phyloP scores from a whole-genome alignment of 2,329 filamentous ascomycete genomes.

The Fusarium sp. region DNA sequence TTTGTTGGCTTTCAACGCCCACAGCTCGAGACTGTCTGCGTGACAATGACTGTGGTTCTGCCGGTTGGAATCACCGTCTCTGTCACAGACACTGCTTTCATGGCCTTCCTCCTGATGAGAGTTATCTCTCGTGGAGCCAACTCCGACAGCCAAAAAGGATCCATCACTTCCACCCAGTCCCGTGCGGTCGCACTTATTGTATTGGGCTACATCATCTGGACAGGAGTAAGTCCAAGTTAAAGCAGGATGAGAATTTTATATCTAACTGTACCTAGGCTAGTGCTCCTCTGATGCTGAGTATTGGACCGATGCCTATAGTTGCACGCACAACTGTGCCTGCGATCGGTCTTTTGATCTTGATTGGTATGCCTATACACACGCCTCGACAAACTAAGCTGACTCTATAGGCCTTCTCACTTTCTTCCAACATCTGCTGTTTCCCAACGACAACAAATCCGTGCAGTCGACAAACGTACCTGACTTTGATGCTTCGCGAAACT shows the following conservation, averaged over 20 bases:
- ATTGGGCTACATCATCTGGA: constrained; percentile 63
- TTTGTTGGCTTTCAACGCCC: constrained; percentile 66
- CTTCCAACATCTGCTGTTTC: constrained; percentile 44
- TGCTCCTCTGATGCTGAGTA: constrained; percentile 62
- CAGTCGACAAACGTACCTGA: constrained; percentile 7
- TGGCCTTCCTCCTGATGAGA: constrained; percentile 55
- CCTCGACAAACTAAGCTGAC: constrained; percentile 5
- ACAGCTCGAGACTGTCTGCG: constrained; percentile 64
- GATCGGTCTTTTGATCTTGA: constrained; percentile 60
- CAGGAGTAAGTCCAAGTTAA: constrained; percentile 57
- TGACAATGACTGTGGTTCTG: constrained; percentile 58
- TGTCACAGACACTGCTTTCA: constrained; percentile 58
- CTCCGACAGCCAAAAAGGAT: constrained; percentile 47
- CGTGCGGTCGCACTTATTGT: constrained; percentile 58
- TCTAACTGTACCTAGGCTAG: constrained; percentile 56
- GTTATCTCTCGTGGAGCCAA: constrained; percentile 54
- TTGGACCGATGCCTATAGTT: constrained; percentile 55
- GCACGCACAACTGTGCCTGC: constrained; percentile 63
- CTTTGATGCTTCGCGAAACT: constrained; percentile 28
- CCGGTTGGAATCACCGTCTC: constrained; percentile 60
- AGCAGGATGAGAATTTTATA: not conserved
- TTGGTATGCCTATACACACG: constrained; percentile 53
- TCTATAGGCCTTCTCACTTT: constrained; percentile 51
- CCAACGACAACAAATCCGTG: constrained; percentile 1
- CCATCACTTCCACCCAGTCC: constrained; percentile 45